Evolutionary conservation across 768 basidiomycete genomes (phyloP), one percentile per base, ranked within the genome.

Genomic region (Leccinum fibrillosum): DNA sequence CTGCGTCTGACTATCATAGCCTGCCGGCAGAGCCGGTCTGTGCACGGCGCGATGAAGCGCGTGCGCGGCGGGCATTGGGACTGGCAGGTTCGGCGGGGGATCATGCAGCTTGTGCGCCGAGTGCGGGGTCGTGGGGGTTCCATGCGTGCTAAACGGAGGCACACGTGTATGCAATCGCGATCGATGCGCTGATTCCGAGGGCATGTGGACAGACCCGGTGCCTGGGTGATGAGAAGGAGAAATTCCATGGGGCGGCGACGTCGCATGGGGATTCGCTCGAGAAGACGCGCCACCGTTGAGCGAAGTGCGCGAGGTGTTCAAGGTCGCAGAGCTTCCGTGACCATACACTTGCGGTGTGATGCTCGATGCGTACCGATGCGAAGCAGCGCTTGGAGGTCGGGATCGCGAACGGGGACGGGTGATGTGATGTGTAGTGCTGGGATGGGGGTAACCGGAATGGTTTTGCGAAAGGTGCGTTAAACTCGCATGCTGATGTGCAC

Each of bases 321-420:
- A 34, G 8, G 53, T 58, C 57, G 39, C 64, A 21, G 72, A 66
- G 57, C 65, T 56, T 49, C 60, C 64, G 35, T 72, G 70, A 28
- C 68, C 68, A 47, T 72, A 60, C 26, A 62, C 48, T 39, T 68
- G 64, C 25, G 45, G 63, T 17, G 72, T 70, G 52, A 61, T 54
- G 26, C 28, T 71, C 45, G 73, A 66, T 12, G 66, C 64, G 54
- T 72, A 68, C 19, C 67, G 61, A 51, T 74, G 72, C 9, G 72
- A 72, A 11, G 72, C 62, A 28, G 72, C 64, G 30, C 64, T 74
- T 6, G 71, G 71, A 9, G 65, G 71, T 35, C 72, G 56, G 12
- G 69, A 61, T 4, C 60, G 71, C 19, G 72, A 64, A 23, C 65
- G 72, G 51, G 49, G 62, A 37, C 59, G 68, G 5, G 45, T 47